Evolutionary conservation across 2,329 filamentous ascomycete species (phyloP).

Genomic region (Knufia fluminis): DNA sequence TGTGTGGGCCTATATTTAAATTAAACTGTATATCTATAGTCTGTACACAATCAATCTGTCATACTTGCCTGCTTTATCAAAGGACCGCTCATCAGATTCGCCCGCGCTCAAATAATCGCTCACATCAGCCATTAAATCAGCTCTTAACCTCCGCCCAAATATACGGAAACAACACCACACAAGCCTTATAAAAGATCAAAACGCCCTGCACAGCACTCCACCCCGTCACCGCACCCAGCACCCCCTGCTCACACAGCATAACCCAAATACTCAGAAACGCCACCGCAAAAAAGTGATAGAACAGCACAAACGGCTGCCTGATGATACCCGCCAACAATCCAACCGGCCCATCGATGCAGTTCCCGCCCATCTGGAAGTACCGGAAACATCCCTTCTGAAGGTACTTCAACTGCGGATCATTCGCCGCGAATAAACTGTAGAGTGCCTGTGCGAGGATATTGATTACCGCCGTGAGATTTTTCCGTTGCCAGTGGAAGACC

Average conservation of each 20-base stretch:
- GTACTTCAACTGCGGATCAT: constrained; percentile 60
- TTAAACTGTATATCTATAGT: too few relatives aligned
- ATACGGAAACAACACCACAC: constrained; percentile 72
- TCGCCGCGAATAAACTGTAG: constrained; percentile 81
- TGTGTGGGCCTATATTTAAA: too few relatives aligned
- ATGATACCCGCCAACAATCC: constrained; percentile 76
- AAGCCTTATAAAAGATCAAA: constrained; percentile 69
- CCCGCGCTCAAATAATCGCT: too few relatives aligned
- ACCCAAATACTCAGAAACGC: constrained; percentile 80
- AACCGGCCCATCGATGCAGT: constrained; percentile 66
- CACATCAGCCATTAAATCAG: too few relatives aligned
- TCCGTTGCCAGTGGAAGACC: constrained; percentile 78
- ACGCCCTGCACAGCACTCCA: constrained; percentile 56
- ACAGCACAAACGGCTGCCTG: constrained; percentile 63
- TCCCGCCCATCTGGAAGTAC: constrained; percentile 72
- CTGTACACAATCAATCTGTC: neutral
- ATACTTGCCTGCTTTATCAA: neutral
- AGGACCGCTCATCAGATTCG: neutral
- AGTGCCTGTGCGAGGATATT: constrained; percentile 96
- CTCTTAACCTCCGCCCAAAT: constrained; percentile 57
- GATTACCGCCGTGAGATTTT: constrained; percentile 74
- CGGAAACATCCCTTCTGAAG: constrained; percentile 85
- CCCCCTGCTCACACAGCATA: constrained; percentile 42
- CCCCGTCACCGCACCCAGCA: constrained; percentile 47
- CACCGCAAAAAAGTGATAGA: constrained; percentile 91